A percentile compares a stretch with the other conserved stretches of the same genome.
These are phyloP conservation scores for Chaetomium fimeti DNA, from an alignment of 495 filamentous ascomycete genomes.

Conservation along the genomic window DNA sequence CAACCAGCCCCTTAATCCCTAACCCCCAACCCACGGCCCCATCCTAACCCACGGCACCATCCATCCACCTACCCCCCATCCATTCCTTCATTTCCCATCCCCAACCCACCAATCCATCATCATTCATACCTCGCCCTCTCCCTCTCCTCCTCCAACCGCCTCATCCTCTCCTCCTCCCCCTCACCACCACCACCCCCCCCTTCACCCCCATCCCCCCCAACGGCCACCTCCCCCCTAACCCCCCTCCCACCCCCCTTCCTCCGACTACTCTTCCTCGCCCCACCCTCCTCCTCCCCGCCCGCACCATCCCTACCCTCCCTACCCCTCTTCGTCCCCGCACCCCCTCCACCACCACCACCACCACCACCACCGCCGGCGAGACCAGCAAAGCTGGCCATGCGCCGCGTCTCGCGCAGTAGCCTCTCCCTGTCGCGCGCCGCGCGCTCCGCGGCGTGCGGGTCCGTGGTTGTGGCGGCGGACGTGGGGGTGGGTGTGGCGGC, in stretches of 20 bases:
- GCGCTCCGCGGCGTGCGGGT: slow-evolving; percentile 74
- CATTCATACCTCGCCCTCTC: slow-evolving; percentile 44
- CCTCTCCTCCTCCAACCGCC: slow-evolving; percentile 52
- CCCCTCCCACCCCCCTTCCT: slow-evolving; percentile 45
- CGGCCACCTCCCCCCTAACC: slow-evolving; percentile 32
- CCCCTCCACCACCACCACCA: background rate
- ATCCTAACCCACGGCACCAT: too few species aligned
- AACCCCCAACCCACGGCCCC: background rate
- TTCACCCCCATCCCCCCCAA: slow-evolving; percentile 30
- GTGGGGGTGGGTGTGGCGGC: slow-evolving; percentile 36
- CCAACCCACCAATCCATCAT: background rate
- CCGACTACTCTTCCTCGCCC: slow-evolving; percentile 42
- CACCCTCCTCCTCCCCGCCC: slow-evolving; percentile 21
- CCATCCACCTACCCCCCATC: too few species aligned
- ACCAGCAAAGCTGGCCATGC: slow-evolving; percentile 58
- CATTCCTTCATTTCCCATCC: too few species aligned
- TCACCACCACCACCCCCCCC: slow-evolving; percentile 8
- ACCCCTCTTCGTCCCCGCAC: slow-evolving; percentile 34
- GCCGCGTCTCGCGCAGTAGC: slow-evolving; percentile 72
- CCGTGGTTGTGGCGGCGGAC: slow-evolving; percentile 41
- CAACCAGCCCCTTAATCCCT: too few species aligned
- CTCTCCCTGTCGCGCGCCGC: slow-evolving; percentile 74
- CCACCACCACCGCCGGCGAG: slow-evolving; percentile 28
- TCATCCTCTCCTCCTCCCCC: slow-evolving; percentile 51
- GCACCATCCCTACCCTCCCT: slow-evolving; percentile 22